phyloP scores from a whole-genome alignment of 106 monocot species.

The Allium cepa region DNA sequence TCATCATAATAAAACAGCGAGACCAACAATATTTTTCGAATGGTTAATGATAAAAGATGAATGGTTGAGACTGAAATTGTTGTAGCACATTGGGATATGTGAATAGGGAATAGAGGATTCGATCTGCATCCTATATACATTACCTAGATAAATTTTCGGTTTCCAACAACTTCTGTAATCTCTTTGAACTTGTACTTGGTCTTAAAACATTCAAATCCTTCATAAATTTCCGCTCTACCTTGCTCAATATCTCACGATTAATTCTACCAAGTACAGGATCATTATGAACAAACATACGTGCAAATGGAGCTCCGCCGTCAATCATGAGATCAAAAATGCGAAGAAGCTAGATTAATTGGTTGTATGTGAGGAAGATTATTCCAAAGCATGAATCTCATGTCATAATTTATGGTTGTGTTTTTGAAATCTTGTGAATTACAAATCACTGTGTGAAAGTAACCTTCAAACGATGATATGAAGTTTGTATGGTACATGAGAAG shows the following conservation, averaged over 20 bases:
- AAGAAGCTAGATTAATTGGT: constrained; percentile 39
- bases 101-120: no score
- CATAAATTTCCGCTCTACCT: constrained; percentile 19
- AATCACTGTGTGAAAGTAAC: constrained; percentile 91
- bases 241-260: constrained; percentile 45
- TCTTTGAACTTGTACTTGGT: constrained; percentile 32
- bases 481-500: constrained; percentile 75
- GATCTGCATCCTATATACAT: constrained; percentile 43
- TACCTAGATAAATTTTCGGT: constrained; percentile 57
- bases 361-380: constrained; percentile 41
- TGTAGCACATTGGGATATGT: no score
- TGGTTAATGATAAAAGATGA: no score
- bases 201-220: constrained; percentile 41
- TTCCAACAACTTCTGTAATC: constrained; percentile 64
- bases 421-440: constrained; percentile 91
- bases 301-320: constrained; percentile 71
- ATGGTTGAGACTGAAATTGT: no score
- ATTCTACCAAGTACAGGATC: constrained; percentile 56
- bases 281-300: constrained; percentile 24
- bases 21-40: no score
- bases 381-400: constrained; percentile 59
- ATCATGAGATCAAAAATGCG: constrained; percentile 58
- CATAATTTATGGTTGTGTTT: constrained; percentile 75
- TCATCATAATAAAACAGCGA: no score
- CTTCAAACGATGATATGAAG: constrained; percentile 60